Evolutionary conservation across 495 filamentous ascomycete genomes (phyloP).

Genomic region (Oleoguttula mirabilis): DNA sequence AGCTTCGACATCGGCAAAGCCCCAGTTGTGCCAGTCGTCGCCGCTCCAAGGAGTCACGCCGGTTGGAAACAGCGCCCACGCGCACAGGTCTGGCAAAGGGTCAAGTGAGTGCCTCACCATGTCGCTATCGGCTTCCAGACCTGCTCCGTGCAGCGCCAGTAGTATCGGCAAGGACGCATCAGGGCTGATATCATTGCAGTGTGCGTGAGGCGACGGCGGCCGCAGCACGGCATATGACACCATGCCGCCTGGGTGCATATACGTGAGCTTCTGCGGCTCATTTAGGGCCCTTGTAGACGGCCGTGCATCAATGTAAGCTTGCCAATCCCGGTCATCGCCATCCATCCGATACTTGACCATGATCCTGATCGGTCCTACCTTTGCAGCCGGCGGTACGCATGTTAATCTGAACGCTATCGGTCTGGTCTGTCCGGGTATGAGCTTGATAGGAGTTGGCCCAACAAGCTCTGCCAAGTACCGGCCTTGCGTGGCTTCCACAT

Average conservation of each 20-base stretch:
- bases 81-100: constrained; percentile 38
- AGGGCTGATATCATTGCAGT: constrained; percentile 13
- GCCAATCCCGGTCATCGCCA: not conserved
- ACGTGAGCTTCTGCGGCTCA: constrained; percentile 45
- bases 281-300: constrained; percentile 22
- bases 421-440: constrained; percentile 36
- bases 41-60: constrained; percentile 51
- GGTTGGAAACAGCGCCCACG: constrained; percentile 47
- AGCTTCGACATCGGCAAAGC: constrained; percentile 44
- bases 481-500: constrained; percentile 16
- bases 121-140: constrained; percentile 41
- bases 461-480: constrained; percentile 7
- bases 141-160: constrained; percentile 44
- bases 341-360: constrained; percentile 3
- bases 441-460: constrained; percentile 16
- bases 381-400: constrained; percentile 3
- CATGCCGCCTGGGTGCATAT: constrained; percentile 42
- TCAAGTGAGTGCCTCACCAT: constrained; percentile 38
- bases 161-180: constrained; percentile 32
- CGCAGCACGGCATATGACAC: constrained; percentile 52
- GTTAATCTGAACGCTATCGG: constrained; percentile 27
- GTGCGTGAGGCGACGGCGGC: constrained; percentile 39
- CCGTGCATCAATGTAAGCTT: too few relatives aligned
- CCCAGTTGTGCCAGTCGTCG: constrained; percentile 55
- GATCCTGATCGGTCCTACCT: not conserved